A percentile compares a stretch with the other conserved stretches of the same genome.
Conservation (phyloP, 208 protist genomes). For the Vickermania spadyakhi region DNA sequence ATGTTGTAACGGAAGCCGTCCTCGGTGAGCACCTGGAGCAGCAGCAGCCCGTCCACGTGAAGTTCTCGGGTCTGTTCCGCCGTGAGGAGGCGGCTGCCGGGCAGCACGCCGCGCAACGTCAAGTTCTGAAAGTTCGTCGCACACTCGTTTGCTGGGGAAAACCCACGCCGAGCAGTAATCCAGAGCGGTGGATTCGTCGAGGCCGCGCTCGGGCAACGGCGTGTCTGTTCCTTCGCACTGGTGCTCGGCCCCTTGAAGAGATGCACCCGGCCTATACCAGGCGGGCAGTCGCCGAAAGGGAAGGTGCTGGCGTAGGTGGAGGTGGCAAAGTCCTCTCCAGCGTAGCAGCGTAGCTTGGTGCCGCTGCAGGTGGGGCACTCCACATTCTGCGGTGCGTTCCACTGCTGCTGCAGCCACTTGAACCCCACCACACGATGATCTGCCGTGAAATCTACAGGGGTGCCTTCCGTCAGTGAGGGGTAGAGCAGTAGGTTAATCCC, state of each 20-base stretch:
- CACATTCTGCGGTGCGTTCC: constrained; percentile 26
- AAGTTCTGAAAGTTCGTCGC: constrained; percentile 65
- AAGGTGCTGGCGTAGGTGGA: constrained; percentile 48
- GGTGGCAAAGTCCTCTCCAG: constrained; percentile 11
- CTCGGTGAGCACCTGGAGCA: constrained; percentile 55
- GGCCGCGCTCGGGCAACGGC: not conserved
- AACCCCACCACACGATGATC: constrained; percentile 72
- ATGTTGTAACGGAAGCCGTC: constrained; percentile 31
- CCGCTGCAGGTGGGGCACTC: constrained; percentile 73
- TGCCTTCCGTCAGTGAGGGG: constrained; percentile 42
- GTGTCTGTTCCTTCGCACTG: constrained; percentile 8
- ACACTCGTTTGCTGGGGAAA: constrained; percentile 55
- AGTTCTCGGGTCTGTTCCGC: constrained; percentile 28
- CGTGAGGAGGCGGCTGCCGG: constrained; percentile 43
- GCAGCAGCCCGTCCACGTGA: constrained; percentile 46
- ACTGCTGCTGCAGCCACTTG: constrained; percentile 63
- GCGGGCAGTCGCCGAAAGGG: constrained; percentile 49
- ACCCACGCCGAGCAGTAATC: constrained; percentile 33
- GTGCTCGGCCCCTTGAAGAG: constrained; percentile 65
- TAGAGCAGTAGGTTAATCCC: constrained; percentile 76
- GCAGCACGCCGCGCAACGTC: constrained; percentile 62
- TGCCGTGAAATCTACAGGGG: constrained; percentile 43
- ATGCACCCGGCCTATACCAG: constrained; percentile 30
- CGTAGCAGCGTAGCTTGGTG: constrained; percentile 30
- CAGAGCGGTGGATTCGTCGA: not conserved